Evolutionary conservation across 495 filamentous ascomycete genomes (phyloP).

Genomic region (Aspergillus cristatus): DNA sequence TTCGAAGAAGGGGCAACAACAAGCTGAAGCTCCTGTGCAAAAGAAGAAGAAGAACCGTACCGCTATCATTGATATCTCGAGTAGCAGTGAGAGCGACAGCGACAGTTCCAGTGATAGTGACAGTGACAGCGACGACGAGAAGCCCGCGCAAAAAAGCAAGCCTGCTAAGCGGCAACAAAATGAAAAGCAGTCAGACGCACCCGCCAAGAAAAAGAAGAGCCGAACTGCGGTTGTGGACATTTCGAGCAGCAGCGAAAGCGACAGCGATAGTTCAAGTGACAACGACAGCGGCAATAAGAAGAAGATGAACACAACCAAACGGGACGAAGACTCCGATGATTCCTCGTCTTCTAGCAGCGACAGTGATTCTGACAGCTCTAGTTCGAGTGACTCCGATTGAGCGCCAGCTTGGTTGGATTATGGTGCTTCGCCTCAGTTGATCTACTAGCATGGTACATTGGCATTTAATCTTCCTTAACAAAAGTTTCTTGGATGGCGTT

Average conservation of each 20-base stretch:
- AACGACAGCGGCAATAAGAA: conserved; percentile 1
- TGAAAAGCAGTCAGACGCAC: neutral
- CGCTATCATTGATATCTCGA: conserved; percentile 36
- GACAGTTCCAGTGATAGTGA: conserved; percentile 24
- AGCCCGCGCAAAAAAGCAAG: neutral
- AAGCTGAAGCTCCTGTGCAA: conserved; percentile 17
- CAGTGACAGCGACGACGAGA: conserved; percentile 14
- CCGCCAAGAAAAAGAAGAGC: neutral
- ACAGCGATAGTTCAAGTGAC: conserved; percentile 2
- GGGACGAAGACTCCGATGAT: neutral
- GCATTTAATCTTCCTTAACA: too few species aligned
- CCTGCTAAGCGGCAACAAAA: conserved; percentile 6
- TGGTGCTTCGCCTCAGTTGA: conserved; percentile 4
- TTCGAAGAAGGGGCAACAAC: conserved; percentile 3
- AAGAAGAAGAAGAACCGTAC: conserved; percentile 51
- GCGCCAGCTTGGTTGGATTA: conserved; percentile 5
- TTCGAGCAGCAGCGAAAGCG: conserved; percentile 1
- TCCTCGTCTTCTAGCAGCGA: conserved; percentile 12
- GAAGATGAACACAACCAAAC: neutral
- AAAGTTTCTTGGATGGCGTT: too few species aligned
- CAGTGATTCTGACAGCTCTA: conserved; percentile 2
- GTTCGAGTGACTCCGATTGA: conserved; percentile 13
- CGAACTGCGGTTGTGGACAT: neutral
- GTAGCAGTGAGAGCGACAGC: conserved; percentile 35
- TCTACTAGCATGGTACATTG: too few species aligned